Evolutionary conservation across 2,329 filamentous ascomycete species (phyloP).

Genomic region (Stemphylium beticola): DNA sequence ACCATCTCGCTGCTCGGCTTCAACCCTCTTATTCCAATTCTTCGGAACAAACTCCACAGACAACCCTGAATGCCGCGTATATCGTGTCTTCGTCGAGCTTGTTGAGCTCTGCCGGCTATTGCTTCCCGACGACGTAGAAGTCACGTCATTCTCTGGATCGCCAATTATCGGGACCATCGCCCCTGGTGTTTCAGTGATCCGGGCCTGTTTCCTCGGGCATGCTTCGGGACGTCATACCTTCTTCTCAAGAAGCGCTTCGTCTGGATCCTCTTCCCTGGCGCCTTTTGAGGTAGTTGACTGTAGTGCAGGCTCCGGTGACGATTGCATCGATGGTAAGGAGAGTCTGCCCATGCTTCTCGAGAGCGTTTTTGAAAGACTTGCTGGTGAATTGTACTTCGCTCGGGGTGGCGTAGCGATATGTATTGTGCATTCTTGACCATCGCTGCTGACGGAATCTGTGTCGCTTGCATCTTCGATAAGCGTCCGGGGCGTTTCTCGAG

Average conservation of each 20-base stretch:
- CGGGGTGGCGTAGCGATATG: background rate
- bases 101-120: background rate
- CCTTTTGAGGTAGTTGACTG: background rate
- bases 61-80: conserved; percentile 25
- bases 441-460: background rate
- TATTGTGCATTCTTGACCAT: background rate
- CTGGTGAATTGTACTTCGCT: background rate
- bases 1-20: background rate
- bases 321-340: background rate
- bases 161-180: too few relatives aligned
- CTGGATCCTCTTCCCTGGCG: background rate
- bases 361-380: background rate
- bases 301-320: background rate
- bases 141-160: background rate
- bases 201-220: background rate
- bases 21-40: conserved; percentile 19
- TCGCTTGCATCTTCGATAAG: background rate
- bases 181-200: background rate
- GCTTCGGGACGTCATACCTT: background rate
- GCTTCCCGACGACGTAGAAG: background rate
- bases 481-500: background rate
- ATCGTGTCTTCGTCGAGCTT: background rate
- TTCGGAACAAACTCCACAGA: conserved; percentile 18
- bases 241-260: background rate
- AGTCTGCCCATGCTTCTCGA: background rate